A percentile compares a stretch with the other conserved stretches of the same genome.
Conservation (phyloP, 495 filamentous ascomycete species). For the Penicillium arizonense region DNA sequence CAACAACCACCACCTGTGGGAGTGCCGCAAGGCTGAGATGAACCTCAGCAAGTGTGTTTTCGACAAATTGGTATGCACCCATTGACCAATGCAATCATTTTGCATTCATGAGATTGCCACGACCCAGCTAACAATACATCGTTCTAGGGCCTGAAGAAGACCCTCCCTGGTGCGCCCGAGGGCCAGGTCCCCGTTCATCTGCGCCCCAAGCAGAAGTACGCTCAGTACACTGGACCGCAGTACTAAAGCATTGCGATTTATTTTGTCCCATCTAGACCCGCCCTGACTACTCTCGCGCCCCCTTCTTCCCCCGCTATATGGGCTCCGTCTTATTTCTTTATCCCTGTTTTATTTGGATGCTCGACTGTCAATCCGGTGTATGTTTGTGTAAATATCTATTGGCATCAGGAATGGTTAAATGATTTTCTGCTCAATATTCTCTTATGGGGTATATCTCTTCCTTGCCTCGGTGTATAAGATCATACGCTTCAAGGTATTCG, state of each 20-base stretch:
- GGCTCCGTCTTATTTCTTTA: conserved; percentile 21
- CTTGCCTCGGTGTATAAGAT: background rate
- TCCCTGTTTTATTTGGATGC: conserved; percentile 22
- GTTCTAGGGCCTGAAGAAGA: conserved; percentile 80
- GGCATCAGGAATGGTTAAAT: conserved; percentile 41
- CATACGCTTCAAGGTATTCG: background rate
- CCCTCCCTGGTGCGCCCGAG: conserved; percentile 79
- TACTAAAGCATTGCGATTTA: conserved; percentile 27
- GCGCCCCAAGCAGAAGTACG: conserved; percentile 73
- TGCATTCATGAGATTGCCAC: background rate
- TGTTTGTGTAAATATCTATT: conserved; percentile 47
- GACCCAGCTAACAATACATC: conserved; percentile 1
- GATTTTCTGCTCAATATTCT: conserved; percentile 21
- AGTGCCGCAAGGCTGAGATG: conserved; percentile 78
- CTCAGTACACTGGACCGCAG: conserved; percentile 47
- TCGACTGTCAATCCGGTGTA: conserved; percentile 23
- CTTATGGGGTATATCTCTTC: background rate
- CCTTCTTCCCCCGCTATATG: conserved; percentile 9
- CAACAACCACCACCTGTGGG: conserved; percentile 95
- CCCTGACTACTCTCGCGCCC: conserved; percentile 10
- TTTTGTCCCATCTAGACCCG: conserved; percentile 9
- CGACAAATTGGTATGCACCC: conserved; percentile 75
- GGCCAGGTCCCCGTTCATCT: conserved; percentile 80
- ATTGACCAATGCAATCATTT: background rate
- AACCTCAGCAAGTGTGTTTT: conserved; percentile 90